These are phyloP conservation scores for Nymphaea colorata DNA, from an alignment of 164 flowering plant genomes.

Conservation along the genomic window DNA sequence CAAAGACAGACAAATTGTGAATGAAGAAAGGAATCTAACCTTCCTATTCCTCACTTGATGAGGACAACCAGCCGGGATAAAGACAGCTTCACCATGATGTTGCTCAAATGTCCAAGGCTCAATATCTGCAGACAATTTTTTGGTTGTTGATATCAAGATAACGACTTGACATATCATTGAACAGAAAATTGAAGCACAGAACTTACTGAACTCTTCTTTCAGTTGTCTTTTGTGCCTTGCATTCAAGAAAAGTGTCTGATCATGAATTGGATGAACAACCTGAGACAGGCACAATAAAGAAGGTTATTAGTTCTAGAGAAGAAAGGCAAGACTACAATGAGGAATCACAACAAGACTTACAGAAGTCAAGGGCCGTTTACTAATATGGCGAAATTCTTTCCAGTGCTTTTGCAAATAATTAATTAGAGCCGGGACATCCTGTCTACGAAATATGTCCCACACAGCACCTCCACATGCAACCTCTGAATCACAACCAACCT, in stretches of 20 bases:
- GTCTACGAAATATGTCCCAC: constrained; percentile 82
- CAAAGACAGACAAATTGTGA: too few species aligned
- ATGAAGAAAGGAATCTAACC: constrained; percentile 18
- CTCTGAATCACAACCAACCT: constrained; percentile 4
- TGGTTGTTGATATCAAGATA: background rate
- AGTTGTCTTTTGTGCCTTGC: constrained; percentile 55
- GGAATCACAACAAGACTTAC: constrained; percentile 21
- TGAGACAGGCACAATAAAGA: constrained; percentile 9
- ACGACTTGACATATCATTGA: background rate
- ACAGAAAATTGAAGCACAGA: background rate
- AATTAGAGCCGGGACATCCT: constrained; percentile 61
- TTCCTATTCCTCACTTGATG: constrained; percentile 80
- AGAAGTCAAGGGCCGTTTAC: constrained; percentile 35
- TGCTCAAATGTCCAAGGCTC: constrained; percentile 92
- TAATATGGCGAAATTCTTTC: constrained; percentile 51
- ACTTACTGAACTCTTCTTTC: constrained; percentile 68
- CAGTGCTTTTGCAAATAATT: constrained; percentile 49
- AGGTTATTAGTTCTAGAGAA: background rate
- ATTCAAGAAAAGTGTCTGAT: constrained; percentile 56
- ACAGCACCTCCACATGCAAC: constrained; percentile 51
- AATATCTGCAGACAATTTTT: constrained; percentile 26
- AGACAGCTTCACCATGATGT: constrained; percentile 71
- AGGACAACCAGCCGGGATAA: constrained; percentile 83
- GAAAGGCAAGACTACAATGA: background rate
- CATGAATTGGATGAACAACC: constrained; percentile 81